These are phyloP conservation scores for Trichoderma sp. DNA, from an alignment of 2,329 filamentous ascomycete species.

Conservation along the genomic window DNA sequence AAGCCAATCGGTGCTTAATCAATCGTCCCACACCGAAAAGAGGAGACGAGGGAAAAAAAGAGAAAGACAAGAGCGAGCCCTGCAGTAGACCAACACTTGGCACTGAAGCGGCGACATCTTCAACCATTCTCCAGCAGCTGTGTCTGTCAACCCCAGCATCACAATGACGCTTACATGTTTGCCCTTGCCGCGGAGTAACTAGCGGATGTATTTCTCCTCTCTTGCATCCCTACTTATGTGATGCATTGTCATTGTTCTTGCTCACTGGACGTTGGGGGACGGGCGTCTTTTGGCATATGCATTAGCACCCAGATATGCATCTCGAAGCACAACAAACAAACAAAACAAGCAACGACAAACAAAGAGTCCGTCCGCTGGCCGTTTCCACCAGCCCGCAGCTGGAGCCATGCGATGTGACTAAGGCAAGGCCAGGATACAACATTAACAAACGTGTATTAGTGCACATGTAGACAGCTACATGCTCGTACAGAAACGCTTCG, in stretches of 20 bases:
- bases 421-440: neutral
- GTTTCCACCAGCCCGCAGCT: neutral
- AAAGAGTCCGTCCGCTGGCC: neutral
- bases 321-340: neutral
- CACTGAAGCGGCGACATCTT: neutral
- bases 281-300: slow-evolving; percentile 3
- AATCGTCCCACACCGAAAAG: neutral
- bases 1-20: neutral
- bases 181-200: neutral
- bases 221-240: neutral
- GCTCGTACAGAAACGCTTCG: neutral
- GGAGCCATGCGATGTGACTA: slow-evolving; percentile 5
- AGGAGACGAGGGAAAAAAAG: neutral
- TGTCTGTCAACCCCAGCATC: neutral
- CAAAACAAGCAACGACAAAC: neutral
- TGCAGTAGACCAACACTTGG: neutral
- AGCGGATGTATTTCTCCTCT: neutral
- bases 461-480: neutral
- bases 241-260: neutral
- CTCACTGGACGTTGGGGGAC: neutral
- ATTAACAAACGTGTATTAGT: neutral
- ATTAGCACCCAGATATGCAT: slow-evolving; percentile 2
- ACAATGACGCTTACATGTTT: neutral
- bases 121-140: neutral
- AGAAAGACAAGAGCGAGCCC: neutral